Conservation (phyloP, 176 grass and related monocot species). For the Lolium rigidum region DNA sequence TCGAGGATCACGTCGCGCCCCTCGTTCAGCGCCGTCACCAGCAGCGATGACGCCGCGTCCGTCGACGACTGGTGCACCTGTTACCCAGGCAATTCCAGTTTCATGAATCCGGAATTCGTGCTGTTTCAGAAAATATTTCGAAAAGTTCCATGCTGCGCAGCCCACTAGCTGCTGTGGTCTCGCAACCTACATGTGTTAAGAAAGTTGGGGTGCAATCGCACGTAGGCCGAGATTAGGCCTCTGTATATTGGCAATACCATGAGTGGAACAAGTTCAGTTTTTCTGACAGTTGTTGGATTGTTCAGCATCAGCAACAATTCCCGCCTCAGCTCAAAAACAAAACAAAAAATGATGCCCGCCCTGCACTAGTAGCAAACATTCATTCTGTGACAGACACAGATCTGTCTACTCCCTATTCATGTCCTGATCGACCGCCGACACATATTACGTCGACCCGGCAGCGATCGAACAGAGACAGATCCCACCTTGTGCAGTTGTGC, state of each 20-base stretch:
- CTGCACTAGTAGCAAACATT: background rate
- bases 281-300: too few relatives aligned
- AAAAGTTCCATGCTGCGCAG: background rate
- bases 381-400: background rate
- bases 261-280: too few relatives aligned
- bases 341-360: background rate
- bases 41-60: conserved; percentile 78
- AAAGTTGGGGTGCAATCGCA: background rate
- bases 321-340: too few relatives aligned
- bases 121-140: background rate
- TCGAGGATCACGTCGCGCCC: conserved; percentile 88
- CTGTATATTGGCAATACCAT: background rate
- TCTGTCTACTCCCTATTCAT: background rate
- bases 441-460: background rate
- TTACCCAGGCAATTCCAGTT: background rate
- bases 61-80: conserved; percentile 84
- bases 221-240: background rate
- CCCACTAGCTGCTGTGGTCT: background rate
- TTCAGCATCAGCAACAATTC: too few relatives aligned
- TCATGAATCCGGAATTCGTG: background rate
- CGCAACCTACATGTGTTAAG: background rate
- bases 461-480: background rate
- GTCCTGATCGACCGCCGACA: background rate
- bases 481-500: background rate
- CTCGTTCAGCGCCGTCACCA: conserved; percentile 82